phyloP scores from a whole-genome alignment of 225 moss, liverwort and hornwort species.

The Marchantia paleacea region DNA sequence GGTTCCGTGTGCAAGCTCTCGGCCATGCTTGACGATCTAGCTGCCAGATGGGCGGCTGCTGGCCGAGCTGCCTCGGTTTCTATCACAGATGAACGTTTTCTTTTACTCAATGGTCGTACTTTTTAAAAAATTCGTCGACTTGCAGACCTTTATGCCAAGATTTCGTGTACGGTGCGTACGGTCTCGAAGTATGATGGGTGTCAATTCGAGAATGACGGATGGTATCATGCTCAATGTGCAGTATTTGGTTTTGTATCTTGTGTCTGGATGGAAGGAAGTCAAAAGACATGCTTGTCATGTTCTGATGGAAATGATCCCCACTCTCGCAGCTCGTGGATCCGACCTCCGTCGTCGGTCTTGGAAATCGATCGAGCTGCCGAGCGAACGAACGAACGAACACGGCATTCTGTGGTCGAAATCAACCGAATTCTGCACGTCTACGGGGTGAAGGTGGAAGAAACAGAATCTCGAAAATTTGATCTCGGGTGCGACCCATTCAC shows the following conservation, averaged over 20 bases:
- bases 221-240: background rate
- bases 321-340: background rate
- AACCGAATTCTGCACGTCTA: background rate
- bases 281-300: background rate
- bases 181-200: background rate
- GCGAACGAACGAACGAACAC: background rate
- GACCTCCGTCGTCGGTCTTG: background rate
- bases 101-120: background rate
- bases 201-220: constrained; percentile 8
- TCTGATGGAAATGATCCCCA: background rate
- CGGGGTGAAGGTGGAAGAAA: background rate
- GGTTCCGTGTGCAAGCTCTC: background rate
- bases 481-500: background rate
- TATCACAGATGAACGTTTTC: background rate
- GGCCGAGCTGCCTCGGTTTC: background rate
- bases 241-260: background rate
- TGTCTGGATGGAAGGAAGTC: background rate
- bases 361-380: background rate
- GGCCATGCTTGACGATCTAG: background rate
- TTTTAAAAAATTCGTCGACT: background rate
- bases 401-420: background rate
- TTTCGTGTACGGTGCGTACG: constrained; percentile 13
- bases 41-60: background rate
- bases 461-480: background rate
- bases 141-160: constrained; percentile 8